A percentile compares a stretch with the other conserved stretches of the same genome.
phyloP scores from a whole-genome alignment of 2,329 filamentous ascomycete species.

The Lecanicillium sp. region DNA sequence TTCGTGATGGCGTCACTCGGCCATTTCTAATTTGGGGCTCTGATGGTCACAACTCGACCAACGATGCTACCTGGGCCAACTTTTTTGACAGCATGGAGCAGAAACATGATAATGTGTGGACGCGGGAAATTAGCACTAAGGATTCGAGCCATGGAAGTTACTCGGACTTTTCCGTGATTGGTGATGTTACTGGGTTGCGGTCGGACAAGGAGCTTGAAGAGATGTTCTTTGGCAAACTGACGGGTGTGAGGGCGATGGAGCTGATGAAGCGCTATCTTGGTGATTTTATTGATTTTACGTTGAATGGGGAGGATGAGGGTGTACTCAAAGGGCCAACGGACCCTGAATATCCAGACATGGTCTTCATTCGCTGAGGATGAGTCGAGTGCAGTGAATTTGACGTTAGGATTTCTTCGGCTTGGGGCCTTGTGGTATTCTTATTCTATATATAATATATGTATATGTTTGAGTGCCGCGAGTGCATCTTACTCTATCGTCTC shows the following conservation, averaged over 20 bases:
- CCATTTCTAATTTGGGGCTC: conserved; percentile 24
- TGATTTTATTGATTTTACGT: conserved; percentile 20
- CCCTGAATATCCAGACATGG: not conserved
- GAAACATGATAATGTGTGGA: conserved; percentile 17
- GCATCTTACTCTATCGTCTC: not conserved
- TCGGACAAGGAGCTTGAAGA: conserved; percentile 12
- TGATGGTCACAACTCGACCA: conserved; percentile 16
- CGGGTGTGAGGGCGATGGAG: conserved; percentile 17
- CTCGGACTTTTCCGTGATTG: conserved; percentile 19
- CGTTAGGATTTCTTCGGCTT: not conserved
- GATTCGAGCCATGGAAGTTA: conserved; percentile 21
- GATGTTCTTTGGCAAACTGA: conserved; percentile 17
- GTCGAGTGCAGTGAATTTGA: no score
- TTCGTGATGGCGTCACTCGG: conserved; percentile 15
- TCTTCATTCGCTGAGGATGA: not conserved
- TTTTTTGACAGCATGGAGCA: conserved; percentile 16
- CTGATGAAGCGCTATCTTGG: conserved; percentile 19
- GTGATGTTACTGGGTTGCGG: conserved; percentile 15
- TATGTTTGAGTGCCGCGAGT: no score
- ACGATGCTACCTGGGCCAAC: conserved; percentile 16
- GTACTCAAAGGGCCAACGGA: conserved; percentile 11
- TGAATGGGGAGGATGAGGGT: conserved; percentile 11
- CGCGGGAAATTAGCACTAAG: conserved; percentile 18
- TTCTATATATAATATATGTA: no score
- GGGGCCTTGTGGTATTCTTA: no score